Percentiles rank a stretch among this genome's conserved stretches.
Conservation (phyloP, 352 stramenopile genomes). For the Stramenopiles sp. region DNA sequence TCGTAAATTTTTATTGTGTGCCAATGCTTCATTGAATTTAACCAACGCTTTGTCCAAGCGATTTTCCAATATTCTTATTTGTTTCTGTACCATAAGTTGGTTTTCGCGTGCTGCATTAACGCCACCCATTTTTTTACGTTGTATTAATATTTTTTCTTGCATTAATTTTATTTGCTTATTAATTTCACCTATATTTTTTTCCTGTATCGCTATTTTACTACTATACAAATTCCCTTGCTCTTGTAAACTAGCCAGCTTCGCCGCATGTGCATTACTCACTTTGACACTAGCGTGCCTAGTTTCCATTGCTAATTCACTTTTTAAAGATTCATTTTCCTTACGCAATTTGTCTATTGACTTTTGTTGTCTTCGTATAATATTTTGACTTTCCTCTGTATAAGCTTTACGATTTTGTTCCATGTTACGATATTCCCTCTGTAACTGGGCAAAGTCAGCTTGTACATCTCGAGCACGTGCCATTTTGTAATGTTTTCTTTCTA, state of each 20-base stretch:
- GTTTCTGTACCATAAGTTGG: not conserved
- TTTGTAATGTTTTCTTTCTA: no score
- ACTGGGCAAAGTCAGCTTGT: no score
- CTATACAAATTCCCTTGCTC: slow-evolving; percentile 69
- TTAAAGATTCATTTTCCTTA: no score
- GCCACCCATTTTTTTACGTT: slow-evolving; percentile 11
- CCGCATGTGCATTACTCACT: no score
- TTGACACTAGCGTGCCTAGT: no score
- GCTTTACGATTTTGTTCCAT: no score
- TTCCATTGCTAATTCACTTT: no score
- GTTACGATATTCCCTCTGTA: no score
- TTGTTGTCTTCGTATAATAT: no score
- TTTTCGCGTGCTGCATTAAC: not conserved
- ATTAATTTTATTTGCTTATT: slow-evolving; percentile 42
- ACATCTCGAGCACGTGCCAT: no score
- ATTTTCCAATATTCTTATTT: slow-evolving; percentile 43
- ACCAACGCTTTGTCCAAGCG: slow-evolving; percentile 53
- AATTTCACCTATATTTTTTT: slow-evolving; percentile 51
- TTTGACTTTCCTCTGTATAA: no score
- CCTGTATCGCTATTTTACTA: slow-evolving; percentile 50
- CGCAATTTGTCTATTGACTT: no score
- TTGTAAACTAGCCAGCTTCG: slow-evolving; percentile 35
- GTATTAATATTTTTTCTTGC: slow-evolving; percentile 2
- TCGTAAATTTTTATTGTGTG: slow-evolving; percentile 42
- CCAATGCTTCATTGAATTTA: slow-evolving; percentile 46